Base-by-base conservation (phyloP, 164 flowering plant genomes). In the Sextonia rubra region DNA sequence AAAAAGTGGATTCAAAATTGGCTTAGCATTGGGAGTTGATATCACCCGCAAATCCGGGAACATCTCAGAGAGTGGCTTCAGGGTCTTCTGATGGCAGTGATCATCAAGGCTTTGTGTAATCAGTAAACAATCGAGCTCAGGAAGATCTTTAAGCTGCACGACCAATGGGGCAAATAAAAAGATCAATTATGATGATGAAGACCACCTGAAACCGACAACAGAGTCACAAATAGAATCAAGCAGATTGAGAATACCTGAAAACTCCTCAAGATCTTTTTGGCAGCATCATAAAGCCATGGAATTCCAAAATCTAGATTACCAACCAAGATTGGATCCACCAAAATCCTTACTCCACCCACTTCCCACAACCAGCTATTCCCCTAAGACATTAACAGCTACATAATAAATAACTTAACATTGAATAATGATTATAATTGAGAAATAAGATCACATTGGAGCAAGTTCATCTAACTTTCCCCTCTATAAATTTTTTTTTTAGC, bases 291-390 rank as follows among this genome's bases (percentile, higher is more conserved):
- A 37, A 92, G 89, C 97, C 86, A 92, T 3, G 99, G 97, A 73
- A 92, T 84, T 69, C 97, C 99, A 82, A 94, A 94, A 78, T 94
- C 94, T 86, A 94, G 83, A 78, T 86, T 92, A 44, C 97, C 99
- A 72, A 92, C 99, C 85, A 92, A 79, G 60, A 94, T 87, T 72
- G 97, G 99, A 82, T 94, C 99, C 64, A 92, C 97, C 87, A 94
- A 81, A 58, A 94, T 75, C 44, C 83, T 91, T 75, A 83, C 61
- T 20, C 90, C 95, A 69, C 77, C 80, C 27, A 88, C 89, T 62
- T 90, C 97, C 99, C 97, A 91, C 76, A 92, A 71, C 99, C 99
- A 92, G 80, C 97, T 91, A 83, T 94, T 92, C 7, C 94, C 97
- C 97, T 91, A 75, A 32, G 69, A 26, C 25, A n/a, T 20, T 24